These are phyloP conservation scores for Penicillium hesseltinei DNA, from an alignment of 2,329 filamentous ascomycete genomes.

Conservation along the genomic window DNA sequence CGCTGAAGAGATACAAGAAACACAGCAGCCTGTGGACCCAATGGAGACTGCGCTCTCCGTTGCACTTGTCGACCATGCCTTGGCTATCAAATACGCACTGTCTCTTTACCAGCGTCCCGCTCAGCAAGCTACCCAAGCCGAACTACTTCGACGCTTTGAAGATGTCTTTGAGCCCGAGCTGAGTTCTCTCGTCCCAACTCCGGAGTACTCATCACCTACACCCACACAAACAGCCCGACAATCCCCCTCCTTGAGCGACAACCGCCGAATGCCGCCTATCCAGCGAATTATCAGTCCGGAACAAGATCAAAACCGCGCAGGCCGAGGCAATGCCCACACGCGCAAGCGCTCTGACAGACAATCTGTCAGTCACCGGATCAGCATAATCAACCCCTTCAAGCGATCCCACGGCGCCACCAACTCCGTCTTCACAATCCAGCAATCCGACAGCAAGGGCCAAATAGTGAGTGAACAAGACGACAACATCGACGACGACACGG, in stretches of 20 bases:
- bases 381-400: constrained; percentile 46
- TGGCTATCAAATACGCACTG: constrained; percentile 81
- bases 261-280: constrained; percentile 22
- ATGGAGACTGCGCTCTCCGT: constrained; percentile 79
- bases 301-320: constrained; percentile 35
- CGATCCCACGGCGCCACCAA: constrained; percentile 38
- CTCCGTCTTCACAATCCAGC: constrained; percentile 38
- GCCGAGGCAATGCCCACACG: constrained; percentile 30
- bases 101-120: constrained; percentile 62
- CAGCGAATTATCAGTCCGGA: constrained; percentile 37
- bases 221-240: constrained; percentile 47
- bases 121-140: constrained; percentile 48
- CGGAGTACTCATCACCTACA: constrained; percentile 27
- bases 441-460: constrained; percentile 25
- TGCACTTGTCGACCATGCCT: constrained; percentile 82
- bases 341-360: constrained; percentile 38
- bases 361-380: constrained; percentile 42
- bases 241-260: constrained; percentile 29
- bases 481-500: constrained; percentile 34
- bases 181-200: constrained; percentile 55
- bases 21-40: constrained; percentile 49
- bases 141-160: constrained; percentile 41
- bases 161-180: constrained; percentile 61
- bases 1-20: constrained; percentile 50
- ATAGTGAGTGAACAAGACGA: constrained; percentile 21